Percentiles rank a stretch among this genome's conserved stretches.
Conservation (phyloP, 164 flowering plant genomes). For the Saururus chinensis region DNA sequence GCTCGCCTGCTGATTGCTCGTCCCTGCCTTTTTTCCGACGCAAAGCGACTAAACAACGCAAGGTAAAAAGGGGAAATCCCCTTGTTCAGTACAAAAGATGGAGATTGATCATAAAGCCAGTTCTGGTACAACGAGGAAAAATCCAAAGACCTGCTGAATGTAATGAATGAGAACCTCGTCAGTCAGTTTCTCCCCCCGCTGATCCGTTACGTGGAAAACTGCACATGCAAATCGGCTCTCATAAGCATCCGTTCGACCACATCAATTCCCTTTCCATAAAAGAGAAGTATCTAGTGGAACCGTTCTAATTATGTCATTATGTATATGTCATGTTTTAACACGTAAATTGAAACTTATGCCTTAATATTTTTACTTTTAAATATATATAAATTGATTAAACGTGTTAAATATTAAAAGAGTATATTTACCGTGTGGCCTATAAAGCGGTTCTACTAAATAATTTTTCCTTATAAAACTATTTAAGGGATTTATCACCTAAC, state of each 20-base stretch:
- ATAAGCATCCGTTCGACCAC: neutral
- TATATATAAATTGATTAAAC: too few species aligned
- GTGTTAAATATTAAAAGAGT: too few species aligned
- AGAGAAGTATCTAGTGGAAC: too few species aligned
- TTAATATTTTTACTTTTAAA: too few species aligned
- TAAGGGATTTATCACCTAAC: too few species aligned
- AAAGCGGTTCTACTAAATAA: too few species aligned
- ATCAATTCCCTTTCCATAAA: too few species aligned
- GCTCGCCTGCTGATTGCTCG: slow-evolving; percentile 9
- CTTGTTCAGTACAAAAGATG: neutral
- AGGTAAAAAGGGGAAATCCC: neutral
- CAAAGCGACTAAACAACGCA: slow-evolving; percentile 41
- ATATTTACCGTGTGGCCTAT: too few species aligned
- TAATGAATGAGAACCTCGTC: slow-evolving; percentile 68
- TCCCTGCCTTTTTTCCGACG: slow-evolving; percentile 23
- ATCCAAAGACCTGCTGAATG: slow-evolving; percentile 54
- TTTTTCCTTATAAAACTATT: too few species aligned
- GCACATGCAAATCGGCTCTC: slow-evolving; percentile 13
- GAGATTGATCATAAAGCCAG: neutral
- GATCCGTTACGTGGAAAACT: slow-evolving; percentile 94
- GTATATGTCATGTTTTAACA: too few species aligned
- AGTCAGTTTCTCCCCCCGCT: slow-evolving; percentile 56
- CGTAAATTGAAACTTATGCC: too few species aligned
- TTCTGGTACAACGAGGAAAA: neutral
- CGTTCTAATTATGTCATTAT: too few species aligned